These are phyloP conservation scores for Albugo candida DNA, from an alignment of 352 stramenopile species.

Conservation along the genomic window DNA sequence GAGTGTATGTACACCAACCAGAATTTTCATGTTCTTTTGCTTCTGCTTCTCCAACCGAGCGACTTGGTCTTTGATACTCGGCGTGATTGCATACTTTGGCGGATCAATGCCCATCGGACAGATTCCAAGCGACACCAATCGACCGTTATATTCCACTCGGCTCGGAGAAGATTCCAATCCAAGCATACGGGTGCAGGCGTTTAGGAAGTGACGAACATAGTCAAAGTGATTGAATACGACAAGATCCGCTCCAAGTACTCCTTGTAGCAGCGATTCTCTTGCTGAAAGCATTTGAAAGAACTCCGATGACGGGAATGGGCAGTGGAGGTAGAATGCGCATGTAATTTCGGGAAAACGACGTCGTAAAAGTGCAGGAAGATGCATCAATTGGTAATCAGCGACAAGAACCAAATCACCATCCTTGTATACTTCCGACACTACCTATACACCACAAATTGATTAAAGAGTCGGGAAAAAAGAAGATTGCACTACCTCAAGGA, in stretches of 20 bases:
- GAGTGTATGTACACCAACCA: slow-evolving; percentile 59
- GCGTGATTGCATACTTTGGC: slow-evolving; percentile 53
- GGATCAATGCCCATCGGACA: slow-evolving; percentile 82
- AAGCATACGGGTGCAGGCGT: slow-evolving; percentile 70
- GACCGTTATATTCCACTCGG: slow-evolving; percentile 72
- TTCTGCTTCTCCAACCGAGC: slow-evolving; percentile 11
- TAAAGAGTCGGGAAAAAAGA: slow-evolving; percentile 4
- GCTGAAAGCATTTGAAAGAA: slow-evolving; percentile 81
- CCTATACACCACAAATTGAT: slow-evolving; percentile 1
- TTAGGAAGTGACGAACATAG: slow-evolving; percentile 76
- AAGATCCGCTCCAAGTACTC: slow-evolving; percentile 66
- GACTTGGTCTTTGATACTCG: slow-evolving; percentile 21
- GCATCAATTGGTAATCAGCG: slow-evolving; percentile 82
- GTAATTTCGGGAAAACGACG: slow-evolving; percentile 55
- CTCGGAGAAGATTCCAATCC: slow-evolving; percentile 72
- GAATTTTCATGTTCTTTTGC: slow-evolving; percentile 50
- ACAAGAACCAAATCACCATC: slow-evolving; percentile 76
- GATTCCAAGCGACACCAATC: slow-evolving; percentile 72
- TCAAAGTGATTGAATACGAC: slow-evolving; percentile 83
- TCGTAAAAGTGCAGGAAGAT: slow-evolving; percentile 49
- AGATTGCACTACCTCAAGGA: slow-evolving; percentile 32
- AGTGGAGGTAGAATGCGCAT: slow-evolving; percentile 81
- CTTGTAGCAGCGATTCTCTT: slow-evolving; percentile 53
- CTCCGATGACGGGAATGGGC: slow-evolving; percentile 77
- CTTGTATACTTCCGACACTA: slow-evolving; percentile 61